Conservation (phyloP, 257 asterid genomes). For the Marsdenia floribunda region DNA sequence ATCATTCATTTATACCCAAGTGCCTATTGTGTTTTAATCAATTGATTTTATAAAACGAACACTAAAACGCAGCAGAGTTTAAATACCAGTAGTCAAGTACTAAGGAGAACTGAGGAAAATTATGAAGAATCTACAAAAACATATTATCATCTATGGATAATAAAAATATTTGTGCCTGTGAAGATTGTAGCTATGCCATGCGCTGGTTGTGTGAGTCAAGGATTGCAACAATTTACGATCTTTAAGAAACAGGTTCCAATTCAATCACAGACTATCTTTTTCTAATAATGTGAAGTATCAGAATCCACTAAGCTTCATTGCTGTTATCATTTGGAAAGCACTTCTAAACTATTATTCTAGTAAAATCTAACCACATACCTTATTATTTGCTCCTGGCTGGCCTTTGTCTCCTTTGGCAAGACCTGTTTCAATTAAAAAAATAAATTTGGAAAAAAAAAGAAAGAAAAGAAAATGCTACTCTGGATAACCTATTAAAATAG, state of each 20-base stretch:
- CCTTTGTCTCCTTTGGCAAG: not conserved
- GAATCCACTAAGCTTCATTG: not conserved
- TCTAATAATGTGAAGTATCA: not conserved
- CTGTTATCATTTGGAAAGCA: not conserved
- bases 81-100: not conserved
- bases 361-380: slow-evolving; percentile 12
- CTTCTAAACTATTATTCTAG: not conserved
- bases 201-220: not conserved
- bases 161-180: not conserved
- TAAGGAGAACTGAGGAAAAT: not conserved
- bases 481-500: not conserved
- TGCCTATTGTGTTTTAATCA: not conserved
- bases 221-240: not conserved
- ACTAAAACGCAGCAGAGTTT: not conserved
- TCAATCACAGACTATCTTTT: not conserved
- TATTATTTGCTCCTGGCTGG: not conserved
- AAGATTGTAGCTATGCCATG: not conserved
- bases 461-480: not conserved
- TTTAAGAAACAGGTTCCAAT: not conserved
- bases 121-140: not conserved
- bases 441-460: not conserved
- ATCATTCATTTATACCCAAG: not conserved
- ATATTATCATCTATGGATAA: not conserved
- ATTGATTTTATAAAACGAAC: not conserved
- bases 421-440: not conserved